These are phyloP conservation scores for Ampelomyces quisqualis DNA, from an alignment of 2,329 filamentous ascomycete genomes.

Conservation along the genomic window DNA sequence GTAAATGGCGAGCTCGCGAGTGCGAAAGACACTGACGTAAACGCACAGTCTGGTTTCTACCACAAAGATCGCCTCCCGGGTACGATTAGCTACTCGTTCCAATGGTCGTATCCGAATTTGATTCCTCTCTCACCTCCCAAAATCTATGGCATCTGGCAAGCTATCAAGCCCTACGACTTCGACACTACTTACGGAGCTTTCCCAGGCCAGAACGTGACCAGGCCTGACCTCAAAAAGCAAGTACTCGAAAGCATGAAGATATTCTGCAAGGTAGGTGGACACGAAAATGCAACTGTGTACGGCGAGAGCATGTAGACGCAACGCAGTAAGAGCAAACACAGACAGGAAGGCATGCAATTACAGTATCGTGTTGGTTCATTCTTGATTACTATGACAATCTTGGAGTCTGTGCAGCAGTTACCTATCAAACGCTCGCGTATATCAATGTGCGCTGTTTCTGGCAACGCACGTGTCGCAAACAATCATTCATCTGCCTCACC, in stretches of 20 bases:
- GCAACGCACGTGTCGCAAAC: conserved; percentile 4
- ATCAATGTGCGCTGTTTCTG: too few species aligned
- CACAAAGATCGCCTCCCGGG: conserved; percentile 46
- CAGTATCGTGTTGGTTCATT: conserved; percentile 5
- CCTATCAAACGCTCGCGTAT: conserved; percentile 1
- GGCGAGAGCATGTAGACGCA: conserved; percentile 23
- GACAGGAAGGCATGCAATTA: too few species aligned
- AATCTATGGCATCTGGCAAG: conserved; percentile 69
- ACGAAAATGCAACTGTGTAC: conserved; percentile 46
- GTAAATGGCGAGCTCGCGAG: too few species aligned
- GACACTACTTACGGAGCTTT: conserved; percentile 69
- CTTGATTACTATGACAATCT: conserved; percentile 12
- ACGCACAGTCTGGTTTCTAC: conserved; percentile 31
- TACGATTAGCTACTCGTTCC: conserved; percentile 63
- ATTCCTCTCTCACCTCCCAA: conserved; percentile 68
- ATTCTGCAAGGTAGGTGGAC: conserved; percentile 59
- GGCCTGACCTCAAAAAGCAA: conserved; percentile 59
- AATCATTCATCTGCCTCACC: neutral
- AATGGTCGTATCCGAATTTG: conserved; percentile 63
- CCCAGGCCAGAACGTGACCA: conserved; percentile 61
- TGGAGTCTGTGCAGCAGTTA: too few species aligned
- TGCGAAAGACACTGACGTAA: too few species aligned
- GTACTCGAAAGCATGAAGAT: conserved; percentile 77
- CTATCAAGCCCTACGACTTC: conserved; percentile 63
- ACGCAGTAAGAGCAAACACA: too few species aligned